Percentiles rank a stretch among this genome's conserved stretches.
phyloP scores from a whole-genome alignment of 73 alveolate species.

The Tetrahymena malaccensis region DNA sequence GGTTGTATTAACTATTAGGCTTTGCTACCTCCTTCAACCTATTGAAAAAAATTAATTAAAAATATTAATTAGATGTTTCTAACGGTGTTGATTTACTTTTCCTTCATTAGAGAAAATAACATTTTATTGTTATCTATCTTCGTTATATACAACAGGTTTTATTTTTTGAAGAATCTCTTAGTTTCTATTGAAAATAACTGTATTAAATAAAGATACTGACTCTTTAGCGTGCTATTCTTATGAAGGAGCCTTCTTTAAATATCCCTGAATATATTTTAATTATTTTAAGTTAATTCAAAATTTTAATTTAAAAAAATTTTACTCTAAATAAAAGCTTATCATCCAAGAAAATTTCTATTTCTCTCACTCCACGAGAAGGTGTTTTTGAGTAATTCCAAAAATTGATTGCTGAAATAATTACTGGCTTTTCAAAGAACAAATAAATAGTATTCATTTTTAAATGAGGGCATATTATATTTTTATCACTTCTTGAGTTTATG shows the following conservation, averaged over 20 bases:
- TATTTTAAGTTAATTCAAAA: background rate
- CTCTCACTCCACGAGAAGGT: slow-evolving; percentile 74
- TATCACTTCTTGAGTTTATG: slow-evolving; percentile 46
- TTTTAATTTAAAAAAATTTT: background rate
- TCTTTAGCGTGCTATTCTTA: background rate
- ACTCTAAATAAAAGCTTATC: slow-evolving; percentile 64
- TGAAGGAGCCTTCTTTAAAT: background rate
- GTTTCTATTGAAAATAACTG: background rate
- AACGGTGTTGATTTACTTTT: background rate
- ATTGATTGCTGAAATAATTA: slow-evolving; percentile 43
- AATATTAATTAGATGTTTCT: background rate
- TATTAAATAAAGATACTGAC: background rate
- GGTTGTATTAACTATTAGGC: background rate
- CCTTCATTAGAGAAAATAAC: background rate
- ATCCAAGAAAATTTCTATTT: slow-evolving; percentile 61
- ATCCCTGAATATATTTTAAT: background rate
- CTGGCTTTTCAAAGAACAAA: slow-evolving; percentile 50
- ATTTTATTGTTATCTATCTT: background rate
- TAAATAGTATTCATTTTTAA: slow-evolving; percentile 41
- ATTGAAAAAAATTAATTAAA: background rate
- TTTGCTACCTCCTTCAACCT: background rate
- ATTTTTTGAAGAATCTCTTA: background rate
- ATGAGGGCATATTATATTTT: slow-evolving; percentile 31
- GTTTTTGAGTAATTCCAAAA: slow-evolving; percentile 80
- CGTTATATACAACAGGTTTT: background rate